Base-by-base conservation (phyloP, 2,329 filamentous ascomycete species). In the Phialophora macrospora region DNA sequence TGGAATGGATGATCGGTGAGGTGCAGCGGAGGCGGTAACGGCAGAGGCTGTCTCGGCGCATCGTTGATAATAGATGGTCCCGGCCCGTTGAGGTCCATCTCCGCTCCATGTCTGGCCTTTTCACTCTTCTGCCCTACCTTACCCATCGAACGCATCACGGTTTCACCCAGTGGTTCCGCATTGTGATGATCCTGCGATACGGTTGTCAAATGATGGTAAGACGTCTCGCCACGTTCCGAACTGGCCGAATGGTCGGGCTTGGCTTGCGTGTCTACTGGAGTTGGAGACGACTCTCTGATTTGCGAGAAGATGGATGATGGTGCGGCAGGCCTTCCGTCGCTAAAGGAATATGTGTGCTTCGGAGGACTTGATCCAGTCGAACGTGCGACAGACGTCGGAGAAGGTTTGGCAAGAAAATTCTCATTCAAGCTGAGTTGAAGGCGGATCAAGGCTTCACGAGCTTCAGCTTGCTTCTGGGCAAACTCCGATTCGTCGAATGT, bases 361-460 rank as follows among this genome's bases (percentile, higher is more conserved):
- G 52, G 58, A 24, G 59, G 41, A 20, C 59, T 44, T 17, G 59
- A 41, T 61, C 56, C 60, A 20, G 60, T 62, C n/a, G 63, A 58
- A n/a, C 41, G 54, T 54, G 60, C 49, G 9, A 54, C 32, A 44
- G 62, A 59, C 24, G 56, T 58, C 30, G 58, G 38, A 30, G 41
- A 9, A 28, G 69, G 62, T 4, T 66, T 59, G 30, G 55, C 52
- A 17, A 70, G 62, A 32, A 71, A 70, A 34, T 66, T 59, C 59
- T 71, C 69, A 44, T 72, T 68, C 52, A 72, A 59, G 55, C 70
- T 72, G 41, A 71, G 52, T 32, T 72, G 70, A 22, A 72, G 69
- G 48, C 68, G 64, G 26, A 72, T 59, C 38, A 72, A 60, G 34
- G 70, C 70, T 34, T 68, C 70, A 26, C 68, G 66, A 24, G 70